Evolutionary conservation across 352 stramenopile species (phyloP).

Genomic region (Globisporangium irregulare): DNA sequence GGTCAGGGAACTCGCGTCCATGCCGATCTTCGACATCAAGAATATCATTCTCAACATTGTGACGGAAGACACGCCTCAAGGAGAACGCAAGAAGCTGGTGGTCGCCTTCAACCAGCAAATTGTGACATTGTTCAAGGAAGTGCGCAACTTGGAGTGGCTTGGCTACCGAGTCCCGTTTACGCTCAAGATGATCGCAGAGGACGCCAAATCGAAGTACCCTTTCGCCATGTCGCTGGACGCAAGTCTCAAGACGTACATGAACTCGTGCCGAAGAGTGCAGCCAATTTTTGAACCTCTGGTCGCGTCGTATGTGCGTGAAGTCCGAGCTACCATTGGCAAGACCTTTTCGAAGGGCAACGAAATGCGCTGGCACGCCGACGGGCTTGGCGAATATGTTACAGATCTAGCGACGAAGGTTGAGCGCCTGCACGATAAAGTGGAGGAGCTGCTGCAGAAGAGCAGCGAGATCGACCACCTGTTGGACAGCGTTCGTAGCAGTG

Average conservation of each 20-base stretch:
- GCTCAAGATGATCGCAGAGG: slow-evolving; percentile 93
- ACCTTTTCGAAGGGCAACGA: slow-evolving; percentile 88
- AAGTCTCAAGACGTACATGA: slow-evolving; percentile 94
- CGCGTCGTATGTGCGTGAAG: slow-evolving; percentile 73
- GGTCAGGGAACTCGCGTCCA: slow-evolving; percentile 90
- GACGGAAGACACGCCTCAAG: slow-evolving; percentile 69
- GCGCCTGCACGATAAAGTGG: slow-evolving; percentile 97
- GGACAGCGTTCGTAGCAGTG: slow-evolving; percentile 53
- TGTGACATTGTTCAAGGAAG: slow-evolving; percentile 98
- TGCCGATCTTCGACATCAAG: slow-evolving; percentile 90
- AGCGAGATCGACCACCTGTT: slow-evolving; percentile 91
- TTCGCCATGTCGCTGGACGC: slow-evolving; percentile 97
- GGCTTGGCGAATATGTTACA: slow-evolving; percentile 83
- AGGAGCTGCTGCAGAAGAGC: slow-evolving; percentile 94
- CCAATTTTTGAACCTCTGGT: slow-evolving; percentile 80
- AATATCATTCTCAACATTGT: slow-evolving; percentile 91
- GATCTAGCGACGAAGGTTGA: slow-evolving; percentile 92
- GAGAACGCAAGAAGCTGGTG: slow-evolving; percentile 74
- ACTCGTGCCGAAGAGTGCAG: slow-evolving; percentile 71
- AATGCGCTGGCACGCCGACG: slow-evolving; percentile 87
- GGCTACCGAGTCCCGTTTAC: slow-evolving; percentile 96
- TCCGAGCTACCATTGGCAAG: slow-evolving; percentile 84
- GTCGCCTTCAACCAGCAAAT: slow-evolving; percentile 97
- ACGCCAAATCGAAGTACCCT: slow-evolving; percentile 96
- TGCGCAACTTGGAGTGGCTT: slow-evolving; percentile 98